Evolutionary conservation across 495 filamentous ascomycete species (phyloP).

Genomic region (Thermothielavioides terrestris): DNA sequence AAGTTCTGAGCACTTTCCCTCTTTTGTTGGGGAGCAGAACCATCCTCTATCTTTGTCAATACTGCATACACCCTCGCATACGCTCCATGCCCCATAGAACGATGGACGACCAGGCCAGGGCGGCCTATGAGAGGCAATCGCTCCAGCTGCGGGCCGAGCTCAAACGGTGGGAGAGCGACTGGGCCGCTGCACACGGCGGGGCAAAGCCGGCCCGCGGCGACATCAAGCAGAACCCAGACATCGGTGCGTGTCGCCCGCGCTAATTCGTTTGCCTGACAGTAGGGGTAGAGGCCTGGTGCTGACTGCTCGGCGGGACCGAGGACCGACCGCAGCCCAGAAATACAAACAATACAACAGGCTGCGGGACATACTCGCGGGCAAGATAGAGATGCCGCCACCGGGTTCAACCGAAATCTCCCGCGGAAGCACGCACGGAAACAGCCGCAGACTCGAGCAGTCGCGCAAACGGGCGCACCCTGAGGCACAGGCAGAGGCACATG

Average conservation of each 20-base stretch:
- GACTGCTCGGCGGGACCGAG: neutral
- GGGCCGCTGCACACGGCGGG: conserved; percentile 58
- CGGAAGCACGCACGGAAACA: no score
- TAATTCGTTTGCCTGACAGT: neutral
- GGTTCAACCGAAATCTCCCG: conserved; percentile 15
- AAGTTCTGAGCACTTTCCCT: no score
- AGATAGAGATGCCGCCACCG: conserved; percentile 30
- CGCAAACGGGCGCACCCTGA: conserved; percentile 30
- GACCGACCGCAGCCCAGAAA: conserved; percentile 55
- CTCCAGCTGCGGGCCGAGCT: conserved; percentile 59
- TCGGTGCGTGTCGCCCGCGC: conserved; percentile 52
- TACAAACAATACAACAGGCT: conserved; percentile 83
- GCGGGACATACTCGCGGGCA: conserved; percentile 51
- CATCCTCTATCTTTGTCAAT: conserved; percentile 2
- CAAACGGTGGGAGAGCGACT: conserved; percentile 79
- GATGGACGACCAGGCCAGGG: conserved; percentile 37
- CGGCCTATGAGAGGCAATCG: conserved; percentile 33
- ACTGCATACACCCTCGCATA: neutral
- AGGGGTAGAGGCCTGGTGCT: neutral
- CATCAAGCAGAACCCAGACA: conserved; percentile 75
- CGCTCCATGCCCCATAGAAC: conserved; percentile 6
- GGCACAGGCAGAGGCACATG: no score
- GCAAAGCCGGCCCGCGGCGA: conserved; percentile 73
- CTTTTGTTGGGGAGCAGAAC: neutral
- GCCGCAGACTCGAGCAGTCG: conserved; percentile 30